A percentile compares a stretch with the other conserved stretches of the same genome.
Evolutionary conservation across 1,284 basidiomycete genomes (phyloP).

Genomic region (Malassezia dermatis): DNA sequence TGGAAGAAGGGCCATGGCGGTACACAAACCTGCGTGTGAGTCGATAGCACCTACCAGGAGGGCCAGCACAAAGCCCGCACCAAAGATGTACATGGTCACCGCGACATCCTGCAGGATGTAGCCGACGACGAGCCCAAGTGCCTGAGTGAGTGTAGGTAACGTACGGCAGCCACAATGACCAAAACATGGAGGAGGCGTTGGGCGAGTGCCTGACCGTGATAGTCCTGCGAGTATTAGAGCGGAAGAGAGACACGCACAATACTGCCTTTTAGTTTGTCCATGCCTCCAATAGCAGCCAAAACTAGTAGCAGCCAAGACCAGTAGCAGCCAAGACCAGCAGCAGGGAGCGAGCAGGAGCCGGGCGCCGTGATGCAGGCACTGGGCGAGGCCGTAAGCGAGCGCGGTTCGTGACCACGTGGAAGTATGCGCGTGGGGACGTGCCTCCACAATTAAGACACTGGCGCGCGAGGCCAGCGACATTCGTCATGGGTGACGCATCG

Average conservation of each 20-base stretch:
- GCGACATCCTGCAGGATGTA: slow-evolving; percentile 8
- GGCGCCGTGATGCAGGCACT: background rate
- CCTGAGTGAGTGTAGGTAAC: background rate
- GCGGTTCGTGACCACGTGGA: background rate
- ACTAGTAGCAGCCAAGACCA: background rate
- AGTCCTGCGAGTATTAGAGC: slow-evolving; percentile 6
- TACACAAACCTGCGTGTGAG: slow-evolving; percentile 5
- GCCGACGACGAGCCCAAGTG: slow-evolving; percentile 3
- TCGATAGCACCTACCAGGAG: slow-evolving; percentile 1
- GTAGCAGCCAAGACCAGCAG: background rate
- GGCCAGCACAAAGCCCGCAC: background rate
- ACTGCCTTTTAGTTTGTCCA: slow-evolving; percentile 3
- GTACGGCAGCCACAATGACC: slow-evolving; percentile 5
- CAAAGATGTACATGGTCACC: background rate
- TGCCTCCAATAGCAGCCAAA: background rate
- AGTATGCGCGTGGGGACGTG: background rate
- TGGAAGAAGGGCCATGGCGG: slow-evolving; percentile 17
- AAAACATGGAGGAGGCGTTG: background rate
- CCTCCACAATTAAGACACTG: background rate
- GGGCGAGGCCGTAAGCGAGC: background rate
- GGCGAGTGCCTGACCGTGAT: slow-evolving; percentile 1
- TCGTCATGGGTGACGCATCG: slow-evolving; percentile 1
- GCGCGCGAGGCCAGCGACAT: background rate
- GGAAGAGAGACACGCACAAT: slow-evolving; percentile 2
- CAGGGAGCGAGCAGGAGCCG: background rate